Conservation (phyloP, 371 early-diverging fungal species). For the Caulochytrium protostelioides region DNA sequence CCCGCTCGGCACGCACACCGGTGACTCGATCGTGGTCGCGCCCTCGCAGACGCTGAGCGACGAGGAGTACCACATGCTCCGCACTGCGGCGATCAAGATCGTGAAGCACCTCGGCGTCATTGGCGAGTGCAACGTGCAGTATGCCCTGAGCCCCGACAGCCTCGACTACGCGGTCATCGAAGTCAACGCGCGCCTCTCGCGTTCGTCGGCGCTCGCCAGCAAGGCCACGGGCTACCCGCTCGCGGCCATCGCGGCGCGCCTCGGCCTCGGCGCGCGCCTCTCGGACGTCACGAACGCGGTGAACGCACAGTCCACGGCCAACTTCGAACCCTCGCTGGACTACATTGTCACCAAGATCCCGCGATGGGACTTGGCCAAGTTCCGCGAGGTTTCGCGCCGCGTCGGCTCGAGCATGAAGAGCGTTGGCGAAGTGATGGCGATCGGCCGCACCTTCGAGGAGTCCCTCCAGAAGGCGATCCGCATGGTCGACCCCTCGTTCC, state of each 20-base stretch:
- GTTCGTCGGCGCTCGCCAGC: constrained; percentile 66
- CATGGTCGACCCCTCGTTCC: constrained; percentile 19
- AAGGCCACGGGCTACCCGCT: constrained; percentile 91
- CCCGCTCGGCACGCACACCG: constrained; percentile 77
- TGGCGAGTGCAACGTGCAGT: constrained; percentile 92
- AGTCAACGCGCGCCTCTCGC: constrained; percentile 81
- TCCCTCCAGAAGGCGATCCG: constrained; percentile 57
- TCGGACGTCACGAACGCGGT: constrained; percentile 71
- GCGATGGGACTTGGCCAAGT: constrained; percentile 85
- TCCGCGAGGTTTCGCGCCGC: constrained; percentile 57
- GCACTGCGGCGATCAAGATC: constrained; percentile 79
- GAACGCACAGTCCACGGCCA: constrained; percentile 73
- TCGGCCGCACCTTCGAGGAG: constrained; percentile 87
- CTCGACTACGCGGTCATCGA: constrained; percentile 80
- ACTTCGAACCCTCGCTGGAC: constrained; percentile 86
- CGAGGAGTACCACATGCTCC: constrained; percentile 82
- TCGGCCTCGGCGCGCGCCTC: constrained; percentile 62
- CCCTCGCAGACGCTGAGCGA: constrained; percentile 82
- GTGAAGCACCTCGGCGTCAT: constrained; percentile 87
- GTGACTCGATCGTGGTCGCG: constrained; percentile 89
- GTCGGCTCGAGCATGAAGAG: constrained; percentile 76
- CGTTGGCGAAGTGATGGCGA: constrained; percentile 93
- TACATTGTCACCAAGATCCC: constrained; percentile 88
- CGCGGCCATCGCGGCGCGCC: constrained; percentile 86
- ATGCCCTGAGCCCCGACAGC: constrained; percentile 68